Evolutionary conservation across 495 filamentous ascomycete species (phyloP), one percentile per base, ranked within the genome.

Genomic region (Penicillium argentinense): DNA sequence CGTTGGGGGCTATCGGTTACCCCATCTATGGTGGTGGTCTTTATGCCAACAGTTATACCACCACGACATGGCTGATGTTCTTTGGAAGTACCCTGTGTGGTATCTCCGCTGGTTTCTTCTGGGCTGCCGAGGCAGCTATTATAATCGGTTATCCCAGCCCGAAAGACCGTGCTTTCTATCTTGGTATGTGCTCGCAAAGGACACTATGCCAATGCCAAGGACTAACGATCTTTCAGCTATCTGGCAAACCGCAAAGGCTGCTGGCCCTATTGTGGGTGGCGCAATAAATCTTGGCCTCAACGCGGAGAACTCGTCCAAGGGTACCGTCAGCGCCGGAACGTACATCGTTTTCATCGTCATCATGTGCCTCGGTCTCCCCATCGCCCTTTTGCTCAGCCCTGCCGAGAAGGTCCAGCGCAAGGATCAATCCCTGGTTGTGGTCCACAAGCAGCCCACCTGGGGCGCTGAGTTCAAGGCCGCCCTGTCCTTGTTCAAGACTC

Each of bases 51-150:
- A 85, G 82, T 59, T 73, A 81, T 23, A 81, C 70, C 49, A 75
- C 79, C 9, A 83, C 68, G 22, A 74, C 79, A 39, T 86, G 83
- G 83, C 70, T 84, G 16, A 70, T 82, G 18, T 69, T 84, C 22
- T 67, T 85, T 41, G 82, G 83, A n/a, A 78, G 79, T 16, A 81
- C 78, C 4, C 58, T 81, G 26, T 85, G 82, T 53, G 83, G 83
- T 39, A 71, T 86, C 38, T 80, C 77, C 0, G 82, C 82, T 0
- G 80, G 81, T 9, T 73, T 84, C n/a, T 85, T 85, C 62, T 86
- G 83, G 83, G 75, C 74, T 39, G 74, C 79, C 3, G 82, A 85
- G 57, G 79, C 77, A 9, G 81, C 82, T n/a, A 84, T 85, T 39
- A 81, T 80, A 9, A 77, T 85, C 26, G 71, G 75, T 7, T 85